Evolutionary conservation across 1,284 basidiomycete genomes (phyloP), one percentile per base, ranked within the genome.

Genomic region (Grifola frondosa): DNA sequence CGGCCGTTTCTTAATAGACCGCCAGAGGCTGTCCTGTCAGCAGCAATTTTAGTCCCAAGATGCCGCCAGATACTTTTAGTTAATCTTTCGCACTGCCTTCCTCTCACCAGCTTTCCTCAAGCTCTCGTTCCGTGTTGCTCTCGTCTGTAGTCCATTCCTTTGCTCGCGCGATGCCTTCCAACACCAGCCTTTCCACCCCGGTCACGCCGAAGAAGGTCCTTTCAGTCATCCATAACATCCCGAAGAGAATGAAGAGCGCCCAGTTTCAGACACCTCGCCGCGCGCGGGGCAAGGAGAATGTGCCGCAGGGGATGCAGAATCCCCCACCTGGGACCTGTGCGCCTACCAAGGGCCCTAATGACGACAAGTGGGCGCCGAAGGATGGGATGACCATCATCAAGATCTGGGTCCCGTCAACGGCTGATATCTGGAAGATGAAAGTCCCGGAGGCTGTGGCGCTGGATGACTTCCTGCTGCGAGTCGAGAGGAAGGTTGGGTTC

Each of bases 401-500:
- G 52, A 64, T 72, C n/a, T 62, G 64, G 37, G 66, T 70, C 11
- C 67, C 69, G 15, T 59, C 60, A 26, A 68, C 60, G 23, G 63
- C 66, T 49, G 70, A 71, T 46, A 59, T 69, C 44, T 72, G 69
- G 69, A 65, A 56, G 55, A 52, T 71, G 35, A 61, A 61, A 29
- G 66, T 70, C 19, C 58, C 69, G 10, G 58, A 59, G 40, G 51
- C 56, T 36, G 51, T 63, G 40, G 44, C 44, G 35, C 60, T 71
- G 24, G 48, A 37, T 10, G 45, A 48, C 34, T 70, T 71, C 44
- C 58, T 57, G 6, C 55, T 59, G 24, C 60, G 44, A 42, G 67
- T 71, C 16, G 51, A 54, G 25, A 49, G 43, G 19, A 71, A 72
- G 52, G 52, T 71, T 20, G 69, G 64, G 6, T 68, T 69, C 43